Base-by-base conservation (phyloP, 225 moss, liverwort and hornwort species). In the Straminergon stramineum region DNA sequence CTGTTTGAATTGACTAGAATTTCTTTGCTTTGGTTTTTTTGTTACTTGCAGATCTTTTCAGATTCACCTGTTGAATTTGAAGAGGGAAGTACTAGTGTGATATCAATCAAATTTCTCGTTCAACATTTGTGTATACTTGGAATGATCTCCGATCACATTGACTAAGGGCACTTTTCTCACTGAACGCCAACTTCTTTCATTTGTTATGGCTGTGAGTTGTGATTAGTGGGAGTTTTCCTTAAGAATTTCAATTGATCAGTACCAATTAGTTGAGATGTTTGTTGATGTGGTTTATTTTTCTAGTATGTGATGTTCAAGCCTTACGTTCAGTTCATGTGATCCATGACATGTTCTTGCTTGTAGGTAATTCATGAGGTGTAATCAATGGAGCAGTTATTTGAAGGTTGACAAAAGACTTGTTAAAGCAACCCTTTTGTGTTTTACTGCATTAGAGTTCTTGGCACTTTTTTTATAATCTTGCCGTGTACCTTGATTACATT, bases 41-140 rank as follows among this genome's bases (percentile, higher is more conserved):
- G 79, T 67, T 67, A 88, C 86, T 60, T 90, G 91, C 90, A 93
- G 91, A 90, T 75, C 79, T 82, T 90, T 83, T 88, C 88, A 87
- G 86, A 88, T 90, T 84, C 69, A 80, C 68, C n/a, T 89, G 28
- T 88, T 88, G 83, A 92, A 88, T 83, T 76, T 87, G 87, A 83
- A 90, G 87, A 83, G 90, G 90, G 90, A 90, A 90, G 82, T 90
- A 57, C 57, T 87, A 83, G 75, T 84, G 84, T 90, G 88, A 84
- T 84, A 79, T 80, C 90, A 87, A 79, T 88, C 90, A 79, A 84
- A 84, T 63, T 70, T 70, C 63, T 79, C 84, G 43, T 88, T 87
- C 87, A 84, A 57, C 84, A 20, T 62, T 84, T 90, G 79, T 90
- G 55, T 79, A 23, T 19, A 79, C 87, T 52, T 90, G 81, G 82